A percentile compares a stretch with the other conserved stretches of the same genome.
Conservation (phyloP, 2,329 filamentous ascomycete species). For the Xylaria sp. region DNA sequence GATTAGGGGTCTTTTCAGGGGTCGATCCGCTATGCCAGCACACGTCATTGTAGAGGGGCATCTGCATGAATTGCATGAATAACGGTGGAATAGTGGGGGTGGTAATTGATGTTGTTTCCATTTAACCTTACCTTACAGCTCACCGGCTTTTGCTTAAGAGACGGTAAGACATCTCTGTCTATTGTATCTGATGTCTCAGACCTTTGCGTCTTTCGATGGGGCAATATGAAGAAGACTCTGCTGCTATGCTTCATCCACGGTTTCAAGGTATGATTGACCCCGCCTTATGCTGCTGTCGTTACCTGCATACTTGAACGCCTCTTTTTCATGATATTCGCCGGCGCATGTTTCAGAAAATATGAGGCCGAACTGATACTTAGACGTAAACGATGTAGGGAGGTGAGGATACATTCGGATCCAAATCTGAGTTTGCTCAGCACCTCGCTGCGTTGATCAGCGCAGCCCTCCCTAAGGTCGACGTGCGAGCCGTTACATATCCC, state of each 20-base stretch:
- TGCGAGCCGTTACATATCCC: constrained; percentile 78
- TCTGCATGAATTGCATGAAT: constrained; percentile 10
- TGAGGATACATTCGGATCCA: constrained; percentile 78
- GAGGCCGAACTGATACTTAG: constrained; percentile 4
- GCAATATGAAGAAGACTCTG: constrained; percentile 79
- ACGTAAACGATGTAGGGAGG: constrained; percentile 65
- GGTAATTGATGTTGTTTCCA: constrained; percentile 2
- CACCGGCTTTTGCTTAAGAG: not conserved
- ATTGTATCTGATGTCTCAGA: constrained; percentile 12
- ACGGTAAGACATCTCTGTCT: constrained; percentile 15
- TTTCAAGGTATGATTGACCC: constrained; percentile 68
- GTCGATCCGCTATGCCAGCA: not conserved
- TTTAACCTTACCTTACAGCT: constrained; percentile 9
- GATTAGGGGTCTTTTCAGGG: constrained; percentile 20
- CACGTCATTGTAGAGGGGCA: constrained; percentile 40
- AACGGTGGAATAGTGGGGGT: constrained; percentile 21
- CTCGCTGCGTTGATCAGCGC: constrained; percentile 71
- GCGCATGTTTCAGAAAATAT: not conserved
- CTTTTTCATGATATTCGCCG: not conserved
- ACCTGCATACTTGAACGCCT: not conserved
- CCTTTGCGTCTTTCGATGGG: constrained; percentile 45
- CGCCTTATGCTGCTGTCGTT: constrained; percentile 6
- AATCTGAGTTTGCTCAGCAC: constrained; percentile 75
- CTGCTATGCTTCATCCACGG: constrained; percentile 87
- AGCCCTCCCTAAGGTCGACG: constrained; percentile 74